A percentile compares a stretch with the other conserved stretches of the same genome.
Evolutionary conservation across 805 yeast species (phyloP).

Genomic region (Nadsonia fulvescens): DNA sequence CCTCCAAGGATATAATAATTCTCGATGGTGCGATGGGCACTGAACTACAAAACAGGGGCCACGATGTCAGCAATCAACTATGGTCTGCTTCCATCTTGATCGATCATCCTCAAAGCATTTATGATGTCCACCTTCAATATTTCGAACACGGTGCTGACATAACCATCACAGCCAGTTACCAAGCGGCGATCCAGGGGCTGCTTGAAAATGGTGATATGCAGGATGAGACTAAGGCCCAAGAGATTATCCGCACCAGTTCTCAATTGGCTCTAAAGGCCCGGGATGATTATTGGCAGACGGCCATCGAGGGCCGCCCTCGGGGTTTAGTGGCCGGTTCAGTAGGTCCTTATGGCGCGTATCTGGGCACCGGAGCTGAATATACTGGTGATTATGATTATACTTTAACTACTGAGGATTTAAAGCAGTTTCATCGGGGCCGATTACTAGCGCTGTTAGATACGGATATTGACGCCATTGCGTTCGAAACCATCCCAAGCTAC

Average conservation of each 20-base stretch:
- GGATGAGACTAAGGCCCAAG: slow-evolving; percentile 7
- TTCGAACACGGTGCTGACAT: slow-evolving; percentile 36
- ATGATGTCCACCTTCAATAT: slow-evolving; percentile 32
- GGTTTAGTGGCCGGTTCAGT: slow-evolving; percentile 37
- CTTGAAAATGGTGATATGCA: slow-evolving; percentile 4
- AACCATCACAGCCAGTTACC: slow-evolving; percentile 42
- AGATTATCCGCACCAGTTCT: slow-evolving; percentile 9
- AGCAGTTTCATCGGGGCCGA: slow-evolving; percentile 33
- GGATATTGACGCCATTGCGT: slow-evolving; percentile 34
- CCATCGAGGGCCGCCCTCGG: slow-evolving; percentile 6
- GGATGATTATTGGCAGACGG: slow-evolving; percentile 1
- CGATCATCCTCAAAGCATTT: slow-evolving; percentile 25
- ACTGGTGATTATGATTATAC: slow-evolving; percentile 41
- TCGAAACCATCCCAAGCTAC: slow-evolving; percentile 58
- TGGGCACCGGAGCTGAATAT: slow-evolving; percentile 55
- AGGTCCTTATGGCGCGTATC: slow-evolving; percentile 63
- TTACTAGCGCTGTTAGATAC: slow-evolving; percentile 21
- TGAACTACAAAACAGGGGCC: slow-evolving; percentile 33
- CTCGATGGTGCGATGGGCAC: slow-evolving; percentile 55
- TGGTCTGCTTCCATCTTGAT: slow-evolving; percentile 31
- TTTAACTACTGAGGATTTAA: slow-evolving; percentile 22
- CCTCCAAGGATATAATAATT: slow-evolving; percentile 7
- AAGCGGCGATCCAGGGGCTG: slow-evolving; percentile 30
- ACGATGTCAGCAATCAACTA: slow-evolving; percentile 22
- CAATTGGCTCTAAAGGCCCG: slow-evolving; percentile 15